phyloP scores from a whole-genome alignment of 106 monocot genomes.

The Triglochin maritima region DNA sequence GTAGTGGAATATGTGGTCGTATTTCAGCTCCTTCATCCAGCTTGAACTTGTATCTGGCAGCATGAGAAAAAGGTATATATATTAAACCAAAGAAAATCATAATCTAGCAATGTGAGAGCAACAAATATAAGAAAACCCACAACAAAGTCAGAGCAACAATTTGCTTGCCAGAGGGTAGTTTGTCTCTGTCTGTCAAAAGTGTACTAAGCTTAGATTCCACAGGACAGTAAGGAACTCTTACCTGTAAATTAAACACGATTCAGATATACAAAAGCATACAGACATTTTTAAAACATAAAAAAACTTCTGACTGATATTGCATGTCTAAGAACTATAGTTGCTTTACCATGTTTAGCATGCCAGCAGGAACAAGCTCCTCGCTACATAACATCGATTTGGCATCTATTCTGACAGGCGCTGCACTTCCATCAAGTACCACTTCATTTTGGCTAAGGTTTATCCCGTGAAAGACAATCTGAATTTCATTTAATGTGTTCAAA shows the following conservation, averaged over 20 bases:
- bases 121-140: slow-evolving; percentile 18
- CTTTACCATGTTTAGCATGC: slow-evolving; percentile 61
- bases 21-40: slow-evolving; percentile 87
- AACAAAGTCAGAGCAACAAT: slow-evolving; percentile 61
- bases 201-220: slow-evolving; percentile 48
- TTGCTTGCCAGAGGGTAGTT: slow-evolving; percentile 77
- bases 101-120: background rate
- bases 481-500: slow-evolving; percentile 7
- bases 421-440: slow-evolving; percentile 87
- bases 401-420: slow-evolving; percentile 55
- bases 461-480: slow-evolving; percentile 84
- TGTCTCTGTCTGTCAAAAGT: slow-evolving; percentile 62
- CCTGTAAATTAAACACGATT: slow-evolving; percentile 25
- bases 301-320: too few species aligned
- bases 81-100: background rate
- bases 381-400: slow-evolving; percentile 62
- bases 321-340: background rate
- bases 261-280: background rate
- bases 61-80: background rate
- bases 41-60: slow-evolving; percentile 80
- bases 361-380: slow-evolving; percentile 77
- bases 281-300: background rate
- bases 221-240: slow-evolving; percentile 70
- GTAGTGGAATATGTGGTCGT: slow-evolving; percentile 61
- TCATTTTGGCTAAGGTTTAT: slow-evolving; percentile 37